A percentile compares a stretch with the other conserved stretches of the same genome.
Evolutionary conservation across 768 basidiomycete species (phyloP).

Genomic region (Trichaptum fuscoviolaceum): DNA sequence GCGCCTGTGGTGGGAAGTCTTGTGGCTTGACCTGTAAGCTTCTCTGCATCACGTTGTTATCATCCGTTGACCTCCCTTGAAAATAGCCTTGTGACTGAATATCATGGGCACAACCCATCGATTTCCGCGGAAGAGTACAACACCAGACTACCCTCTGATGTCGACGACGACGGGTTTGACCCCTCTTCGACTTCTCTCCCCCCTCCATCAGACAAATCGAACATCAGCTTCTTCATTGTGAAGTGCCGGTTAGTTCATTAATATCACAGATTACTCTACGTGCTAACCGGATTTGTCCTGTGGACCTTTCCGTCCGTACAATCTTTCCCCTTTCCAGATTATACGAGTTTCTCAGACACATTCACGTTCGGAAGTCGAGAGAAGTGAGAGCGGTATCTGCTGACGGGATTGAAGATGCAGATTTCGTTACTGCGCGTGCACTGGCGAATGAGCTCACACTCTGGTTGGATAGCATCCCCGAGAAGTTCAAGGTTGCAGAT

Average conservation of each 20-base stretch:
- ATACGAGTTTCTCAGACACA: background rate
- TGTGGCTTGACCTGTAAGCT: slow-evolving; percentile 1
- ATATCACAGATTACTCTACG: background rate
- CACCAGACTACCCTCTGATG: slow-evolving; percentile 50
- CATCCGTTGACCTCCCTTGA: background rate
- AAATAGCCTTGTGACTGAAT: slow-evolving; percentile 24
- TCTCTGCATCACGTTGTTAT: background rate
- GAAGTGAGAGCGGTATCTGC: background rate
- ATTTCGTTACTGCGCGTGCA: background rate
- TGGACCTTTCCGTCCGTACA: background rate
- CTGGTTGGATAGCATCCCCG: background rate
- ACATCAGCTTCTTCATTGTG: background rate
- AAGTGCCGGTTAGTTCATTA: slow-evolving; percentile 5
- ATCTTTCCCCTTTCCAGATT: background rate
- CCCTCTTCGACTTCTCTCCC: slow-evolving; percentile 42
- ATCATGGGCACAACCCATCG: slow-evolving; percentile 56
- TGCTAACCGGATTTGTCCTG: background rate
- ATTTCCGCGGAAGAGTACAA: slow-evolving; percentile 52
- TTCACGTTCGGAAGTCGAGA: background rate
- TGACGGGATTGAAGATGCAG: background rate
- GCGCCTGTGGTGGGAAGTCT: background rate
- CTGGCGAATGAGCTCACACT: background rate
- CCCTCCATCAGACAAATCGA: slow-evolving; percentile 19
- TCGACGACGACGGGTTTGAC: slow-evolving; percentile 49
- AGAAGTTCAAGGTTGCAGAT: background rate